A percentile compares a stretch with the other conserved stretches of the same genome.
Evolutionary conservation across 345 rosid genomes (phyloP).

Genomic region (Hibiscus tridactylites): DNA sequence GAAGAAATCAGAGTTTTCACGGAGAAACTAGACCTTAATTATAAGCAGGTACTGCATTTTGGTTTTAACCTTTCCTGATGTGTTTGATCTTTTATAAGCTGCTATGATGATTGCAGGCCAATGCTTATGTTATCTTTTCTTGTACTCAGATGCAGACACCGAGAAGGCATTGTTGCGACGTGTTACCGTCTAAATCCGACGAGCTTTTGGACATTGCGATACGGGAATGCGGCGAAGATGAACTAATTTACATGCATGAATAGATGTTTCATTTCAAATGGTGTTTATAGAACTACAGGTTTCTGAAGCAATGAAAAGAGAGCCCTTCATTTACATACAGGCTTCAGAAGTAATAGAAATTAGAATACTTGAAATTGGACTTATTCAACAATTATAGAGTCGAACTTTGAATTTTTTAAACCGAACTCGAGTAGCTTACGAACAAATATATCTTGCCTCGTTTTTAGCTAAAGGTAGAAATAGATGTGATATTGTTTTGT

Average conservation of each 20-base stretch:
- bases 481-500: no score
- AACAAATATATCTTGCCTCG: no score
- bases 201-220: conserved; percentile 52
- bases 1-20: conserved; percentile 63
- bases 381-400: no score
- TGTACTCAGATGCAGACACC: conserved; percentile 56
- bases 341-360: no score
- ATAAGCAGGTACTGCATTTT: conserved; percentile 40
- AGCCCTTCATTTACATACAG: no score
- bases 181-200: conserved; percentile 47
- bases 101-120: background rate
- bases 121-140: background rate
- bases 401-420: no score
- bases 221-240: conserved; percentile 66
- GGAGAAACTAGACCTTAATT: conserved; percentile 38
- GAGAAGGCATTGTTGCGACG: conserved; percentile 81
- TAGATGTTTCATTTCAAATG: background rate
- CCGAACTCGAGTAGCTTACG: no score
- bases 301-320: no score
- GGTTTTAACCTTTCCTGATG: background rate
- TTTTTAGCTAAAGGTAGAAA: no score
- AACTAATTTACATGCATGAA: conserved; percentile 44
- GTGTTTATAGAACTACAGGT: no score
- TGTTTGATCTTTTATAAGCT: background rate
- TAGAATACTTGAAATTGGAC: no score